Percentiles rank a stretch among this genome's conserved stretches.
phyloP scores from a whole-genome alignment of 169 alveolate species.

The Plasmodium falciparum region DNA sequence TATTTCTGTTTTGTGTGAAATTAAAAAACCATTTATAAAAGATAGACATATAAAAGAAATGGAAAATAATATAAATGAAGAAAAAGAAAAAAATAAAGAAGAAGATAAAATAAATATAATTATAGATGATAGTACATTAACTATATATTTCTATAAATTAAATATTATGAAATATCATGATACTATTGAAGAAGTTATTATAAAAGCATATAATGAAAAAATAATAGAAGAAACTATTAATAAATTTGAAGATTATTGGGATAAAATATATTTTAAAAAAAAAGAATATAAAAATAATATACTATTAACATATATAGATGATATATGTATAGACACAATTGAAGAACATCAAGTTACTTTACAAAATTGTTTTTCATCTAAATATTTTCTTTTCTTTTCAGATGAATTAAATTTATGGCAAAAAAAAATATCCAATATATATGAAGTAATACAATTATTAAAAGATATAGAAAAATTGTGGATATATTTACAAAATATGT shows the following conservation, averaged over 20 bases:
- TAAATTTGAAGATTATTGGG: constrained; percentile 63
- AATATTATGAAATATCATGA: constrained; percentile 69
- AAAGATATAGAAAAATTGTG: constrained; percentile 97
- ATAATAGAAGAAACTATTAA: constrained; percentile 48
- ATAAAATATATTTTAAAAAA: constrained; percentile 38
- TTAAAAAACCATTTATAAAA: constrained; percentile 48
- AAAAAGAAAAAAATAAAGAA: constrained; percentile 36
- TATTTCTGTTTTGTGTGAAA: constrained; percentile 53
- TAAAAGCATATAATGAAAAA: constrained; percentile 70
- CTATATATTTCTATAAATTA: constrained; percentile 49
- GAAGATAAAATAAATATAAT: constrained; percentile 23
- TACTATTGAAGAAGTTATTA: constrained; percentile 52
- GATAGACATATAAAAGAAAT: constrained; percentile 72
- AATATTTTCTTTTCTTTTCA: constrained; percentile 94
- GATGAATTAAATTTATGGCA: constrained; percentile 94
- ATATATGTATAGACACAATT: constrained; percentile 95
- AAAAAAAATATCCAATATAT: constrained; percentile 92
- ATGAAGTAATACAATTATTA: constrained; percentile 93
- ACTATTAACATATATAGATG: constrained; percentile 91
- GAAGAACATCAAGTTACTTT: constrained; percentile 96
- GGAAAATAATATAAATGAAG: constrained; percentile 56
- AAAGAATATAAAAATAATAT: constrained; percentile 88
- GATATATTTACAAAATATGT: constrained; percentile 97
- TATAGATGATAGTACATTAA: constrained; percentile 55
- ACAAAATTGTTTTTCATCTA: constrained; percentile 95